Conservation (phyloP, 2,329 filamentous ascomycete genomes). For the Westerdykella sp. region DNA sequence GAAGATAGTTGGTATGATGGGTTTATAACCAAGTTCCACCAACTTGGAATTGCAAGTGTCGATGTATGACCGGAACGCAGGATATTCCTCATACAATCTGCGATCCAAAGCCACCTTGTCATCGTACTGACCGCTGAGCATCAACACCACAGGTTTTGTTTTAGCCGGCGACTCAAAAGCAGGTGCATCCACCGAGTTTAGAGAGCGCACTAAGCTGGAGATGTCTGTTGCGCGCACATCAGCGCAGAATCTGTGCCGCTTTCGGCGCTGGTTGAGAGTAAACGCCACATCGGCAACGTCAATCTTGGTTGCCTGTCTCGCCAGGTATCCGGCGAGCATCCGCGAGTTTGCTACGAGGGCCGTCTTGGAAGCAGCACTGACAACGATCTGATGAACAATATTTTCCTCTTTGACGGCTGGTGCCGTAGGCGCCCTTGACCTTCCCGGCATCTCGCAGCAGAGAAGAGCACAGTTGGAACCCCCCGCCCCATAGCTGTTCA, state of each 20-base stretch:
- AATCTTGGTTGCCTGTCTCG: background rate
- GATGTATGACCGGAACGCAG: constrained; percentile 7
- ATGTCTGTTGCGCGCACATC: background rate
- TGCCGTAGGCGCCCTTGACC: constrained; percentile 2
- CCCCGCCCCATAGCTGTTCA: constrained; percentile 38
- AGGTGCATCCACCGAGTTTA: background rate
- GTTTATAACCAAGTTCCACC: constrained; percentile 1
- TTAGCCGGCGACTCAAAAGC: background rate
- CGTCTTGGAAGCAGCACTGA: background rate
- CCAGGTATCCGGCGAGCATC: background rate
- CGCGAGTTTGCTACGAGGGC: background rate
- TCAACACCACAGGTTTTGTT: constrained; percentile 2
- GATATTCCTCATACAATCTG: constrained; percentile 4
- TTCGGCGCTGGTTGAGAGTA: background rate
- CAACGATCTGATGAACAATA: background rate
- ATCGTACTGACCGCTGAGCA: constrained; percentile 7
- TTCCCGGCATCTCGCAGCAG: constrained; percentile 4
- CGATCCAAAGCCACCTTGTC: constrained; percentile 5
- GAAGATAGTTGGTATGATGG: constrained; percentile 12
- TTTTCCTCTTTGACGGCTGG: background rate
- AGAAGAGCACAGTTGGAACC: constrained; percentile 15
- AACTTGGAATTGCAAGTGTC: constrained; percentile 11
- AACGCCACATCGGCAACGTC: background rate
- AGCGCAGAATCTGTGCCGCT: background rate
- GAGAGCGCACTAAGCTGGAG: background rate